phyloP scores from a whole-genome alignment of 257 asterid species.

The Mentha longifolia region DNA sequence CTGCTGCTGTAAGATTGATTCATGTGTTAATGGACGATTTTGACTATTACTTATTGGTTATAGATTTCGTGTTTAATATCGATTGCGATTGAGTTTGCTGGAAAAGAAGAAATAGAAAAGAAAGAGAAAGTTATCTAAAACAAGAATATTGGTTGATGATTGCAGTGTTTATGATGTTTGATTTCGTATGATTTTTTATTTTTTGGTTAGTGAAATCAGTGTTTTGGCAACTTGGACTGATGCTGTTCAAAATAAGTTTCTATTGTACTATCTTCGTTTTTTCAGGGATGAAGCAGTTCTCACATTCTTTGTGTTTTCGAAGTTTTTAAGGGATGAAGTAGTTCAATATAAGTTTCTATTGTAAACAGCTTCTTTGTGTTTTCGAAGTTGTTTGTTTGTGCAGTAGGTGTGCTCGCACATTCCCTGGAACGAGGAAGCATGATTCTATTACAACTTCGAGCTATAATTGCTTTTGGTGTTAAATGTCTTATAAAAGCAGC shows the following conservation, averaged over 20 bases:
- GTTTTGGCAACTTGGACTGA: constrained; percentile 13
- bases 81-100: constrained; percentile 15
- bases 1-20: constrained; percentile 78
- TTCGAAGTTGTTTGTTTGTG: not conserved
- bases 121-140: not conserved
- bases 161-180: constrained; percentile 11
- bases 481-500: not conserved
- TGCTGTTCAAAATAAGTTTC: constrained; percentile 4
- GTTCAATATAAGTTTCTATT: too few species aligned
- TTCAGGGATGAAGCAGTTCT: not conserved
- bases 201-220: not conserved
- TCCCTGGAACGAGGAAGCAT: not conserved
- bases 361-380: not conserved
- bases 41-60: not conserved
- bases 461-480: not conserved
- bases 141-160: not conserved
- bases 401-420: not conserved
- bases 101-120: too few species aligned
- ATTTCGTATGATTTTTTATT: not conserved
- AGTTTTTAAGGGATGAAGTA: too few species aligned
- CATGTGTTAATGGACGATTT: not conserved
- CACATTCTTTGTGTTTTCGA: not conserved
- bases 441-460: not conserved
- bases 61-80: not conserved
- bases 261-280: not conserved